Evolutionary conservation across 139 green algal species (phyloP).

Genomic region (Pedinophyceae sp.): DNA sequence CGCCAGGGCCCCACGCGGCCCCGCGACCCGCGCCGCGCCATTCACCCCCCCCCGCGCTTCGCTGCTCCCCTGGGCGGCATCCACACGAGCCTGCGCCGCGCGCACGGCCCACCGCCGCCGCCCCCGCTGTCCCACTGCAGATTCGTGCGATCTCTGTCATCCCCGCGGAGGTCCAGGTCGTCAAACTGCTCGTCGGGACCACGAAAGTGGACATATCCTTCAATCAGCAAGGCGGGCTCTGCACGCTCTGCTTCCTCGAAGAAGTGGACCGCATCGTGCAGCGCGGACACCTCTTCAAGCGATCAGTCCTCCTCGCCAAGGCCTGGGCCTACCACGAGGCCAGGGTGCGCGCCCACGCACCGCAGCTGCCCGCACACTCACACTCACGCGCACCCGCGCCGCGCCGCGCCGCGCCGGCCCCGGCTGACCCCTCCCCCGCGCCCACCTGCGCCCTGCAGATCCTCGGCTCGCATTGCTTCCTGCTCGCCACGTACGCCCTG

Average conservation of each 20-base stretch:
- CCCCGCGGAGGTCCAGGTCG: slow-evolving; percentile 62
- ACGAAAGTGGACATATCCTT: slow-evolving; percentile 96
- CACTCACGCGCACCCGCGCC: too few relatives aligned
- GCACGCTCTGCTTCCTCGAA: slow-evolving; percentile 83
- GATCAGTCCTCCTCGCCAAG: slow-evolving; percentile 90
- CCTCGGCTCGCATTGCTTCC: slow-evolving; percentile 83
- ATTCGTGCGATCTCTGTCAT: too few relatives aligned
- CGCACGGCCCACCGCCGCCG: too few relatives aligned
- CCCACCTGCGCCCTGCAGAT: too few relatives aligned
- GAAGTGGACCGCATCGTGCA: slow-evolving; percentile 56
- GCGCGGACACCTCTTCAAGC: slow-evolving; percentile 79
- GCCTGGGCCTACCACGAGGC: slow-evolving; percentile 97
- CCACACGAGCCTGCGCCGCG: too few relatives aligned
- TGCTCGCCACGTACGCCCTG: slow-evolving; percentile 90
- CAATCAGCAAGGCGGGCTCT: slow-evolving; percentile 80
- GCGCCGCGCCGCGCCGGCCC: too few relatives aligned
- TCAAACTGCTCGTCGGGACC: slow-evolving; percentile 89
- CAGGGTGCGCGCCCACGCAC: too few relatives aligned
- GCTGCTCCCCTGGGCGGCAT: too few relatives aligned
- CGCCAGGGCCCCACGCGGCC: neutral
- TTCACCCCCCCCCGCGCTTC: too few relatives aligned
- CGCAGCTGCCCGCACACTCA: too few relatives aligned
- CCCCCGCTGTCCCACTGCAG: too few relatives aligned
- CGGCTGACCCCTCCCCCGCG: too few relatives aligned
- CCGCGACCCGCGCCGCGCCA: slow-evolving; percentile 9